These are phyloP conservation scores for Selenicereus undatus DNA, from an alignment of 148 eudicot genomes.

Conservation along the genomic window DNA sequence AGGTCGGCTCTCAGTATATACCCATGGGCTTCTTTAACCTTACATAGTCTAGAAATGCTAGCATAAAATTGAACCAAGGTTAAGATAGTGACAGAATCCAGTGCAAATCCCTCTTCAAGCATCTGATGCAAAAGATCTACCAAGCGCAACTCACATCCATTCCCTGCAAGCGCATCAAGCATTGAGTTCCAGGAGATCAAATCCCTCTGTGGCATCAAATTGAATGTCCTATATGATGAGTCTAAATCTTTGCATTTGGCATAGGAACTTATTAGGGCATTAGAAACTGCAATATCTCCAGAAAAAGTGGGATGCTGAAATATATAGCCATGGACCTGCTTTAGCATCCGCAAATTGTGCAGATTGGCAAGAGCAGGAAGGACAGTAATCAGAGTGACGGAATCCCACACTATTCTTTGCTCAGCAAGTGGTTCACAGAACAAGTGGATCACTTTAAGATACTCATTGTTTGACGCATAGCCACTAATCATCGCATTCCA, in stretches of 20 bases:
- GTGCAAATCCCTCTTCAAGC: conserved; percentile 43
- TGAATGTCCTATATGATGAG: conserved; percentile 43
- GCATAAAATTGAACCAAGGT: conserved; percentile 51
- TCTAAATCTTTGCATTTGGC: conserved; percentile 45
- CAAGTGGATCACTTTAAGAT: conserved; percentile 44
- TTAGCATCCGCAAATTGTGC: conserved; percentile 38
- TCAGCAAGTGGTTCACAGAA: conserved; percentile 39
- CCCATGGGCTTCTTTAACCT: conserved; percentile 68
- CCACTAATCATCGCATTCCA: conserved; percentile 80
- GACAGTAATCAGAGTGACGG: conserved; percentile 56
- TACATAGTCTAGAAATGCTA: conserved; percentile 27
- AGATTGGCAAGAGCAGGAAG: conserved; percentile 57
- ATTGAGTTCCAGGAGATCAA: conserved; percentile 73
- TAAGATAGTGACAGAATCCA: conserved; percentile 58
- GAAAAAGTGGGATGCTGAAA: conserved; percentile 34
- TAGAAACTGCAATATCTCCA: conserved; percentile 39
- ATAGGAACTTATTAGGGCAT: conserved; percentile 60
- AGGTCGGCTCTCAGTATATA: conserved; percentile 40
- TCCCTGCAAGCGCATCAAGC: conserved; percentile 50
- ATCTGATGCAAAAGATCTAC: conserved; percentile 36
- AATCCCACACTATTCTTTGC: conserved; percentile 30
- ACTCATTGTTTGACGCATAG: conserved; percentile 43
- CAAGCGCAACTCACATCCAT: conserved; percentile 31
- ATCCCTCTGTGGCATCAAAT: conserved; percentile 38
- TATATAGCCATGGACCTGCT: conserved; percentile 61